Percentiles rank a stretch among this genome's conserved stretches.
These are phyloP conservation scores for Paraphaeosphaeria minitans DNA, from an alignment of 2,329 filamentous ascomycete genomes.

Conservation along the genomic window DNA sequence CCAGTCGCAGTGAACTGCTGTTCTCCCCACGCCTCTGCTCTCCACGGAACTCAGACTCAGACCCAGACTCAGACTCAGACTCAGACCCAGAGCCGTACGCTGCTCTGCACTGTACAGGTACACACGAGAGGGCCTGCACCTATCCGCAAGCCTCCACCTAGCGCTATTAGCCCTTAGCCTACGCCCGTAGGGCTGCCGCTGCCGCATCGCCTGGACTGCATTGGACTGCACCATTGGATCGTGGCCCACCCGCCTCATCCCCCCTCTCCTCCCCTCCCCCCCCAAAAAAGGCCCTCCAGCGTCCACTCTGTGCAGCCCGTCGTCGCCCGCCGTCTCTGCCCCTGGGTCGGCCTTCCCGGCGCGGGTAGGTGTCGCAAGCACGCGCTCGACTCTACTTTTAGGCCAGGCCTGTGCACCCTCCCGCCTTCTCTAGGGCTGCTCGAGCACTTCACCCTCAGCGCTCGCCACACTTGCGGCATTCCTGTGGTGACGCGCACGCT, in stretches of 20 bases:
- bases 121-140: neutral
- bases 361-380: neutral
- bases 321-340: neutral
- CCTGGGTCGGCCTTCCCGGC: conserved; percentile 10
- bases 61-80: too few species aligned
- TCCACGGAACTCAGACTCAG: too few species aligned
- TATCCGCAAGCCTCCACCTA: neutral
- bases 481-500: conserved; percentile 25
- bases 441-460: conserved; percentile 13
- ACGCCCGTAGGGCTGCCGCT: conserved; percentile 10
- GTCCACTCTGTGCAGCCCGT: neutral
- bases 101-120: too few species aligned
- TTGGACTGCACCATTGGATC: neutral
- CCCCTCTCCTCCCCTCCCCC: too few species aligned
- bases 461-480: conserved; percentile 38
- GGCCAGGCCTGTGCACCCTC: conserved; percentile 11
- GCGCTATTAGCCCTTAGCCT: conserved; percentile 5
- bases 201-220: neutral
- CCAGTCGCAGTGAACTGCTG: neutral
- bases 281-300: neutral
- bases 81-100: conserved; percentile 7
- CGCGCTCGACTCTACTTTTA: conserved; percentile 7
- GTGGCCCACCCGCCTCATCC: conserved; percentile 4
- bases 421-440: neutral
- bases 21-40: neutral